These are phyloP conservation scores for Malania oleifera DNA, from an alignment of 164 flowering plant species.

Conservation along the genomic window DNA sequence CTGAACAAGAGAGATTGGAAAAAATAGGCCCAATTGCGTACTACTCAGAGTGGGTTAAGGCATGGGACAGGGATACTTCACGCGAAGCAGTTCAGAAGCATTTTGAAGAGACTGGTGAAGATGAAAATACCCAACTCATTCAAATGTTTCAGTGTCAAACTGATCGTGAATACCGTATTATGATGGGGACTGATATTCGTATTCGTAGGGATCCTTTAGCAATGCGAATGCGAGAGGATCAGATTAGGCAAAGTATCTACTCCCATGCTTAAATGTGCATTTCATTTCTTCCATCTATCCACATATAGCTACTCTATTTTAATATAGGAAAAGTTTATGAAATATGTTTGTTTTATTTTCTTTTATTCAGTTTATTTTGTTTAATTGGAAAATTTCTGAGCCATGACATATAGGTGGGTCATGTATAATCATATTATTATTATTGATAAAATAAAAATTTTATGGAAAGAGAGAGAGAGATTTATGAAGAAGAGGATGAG, in stretches of 20 bases:
- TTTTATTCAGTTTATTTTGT: too few relatives aligned
- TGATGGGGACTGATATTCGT: conserved; percentile 94
- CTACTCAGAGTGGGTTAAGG: conserved; percentile 97
- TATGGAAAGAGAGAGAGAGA: too few relatives aligned
- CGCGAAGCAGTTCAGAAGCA: conserved; percentile 88
- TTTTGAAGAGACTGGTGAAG: conserved; percentile 98
- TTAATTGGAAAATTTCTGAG: too few relatives aligned
- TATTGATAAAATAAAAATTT: too few relatives aligned
- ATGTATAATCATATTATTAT: too few relatives aligned
- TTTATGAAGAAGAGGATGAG: too few relatives aligned
- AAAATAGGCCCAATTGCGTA: conserved; percentile 77
- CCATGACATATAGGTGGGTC: too few relatives aligned
- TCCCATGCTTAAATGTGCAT: conserved; percentile 7
- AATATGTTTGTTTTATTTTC: background rate
- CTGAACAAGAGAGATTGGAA: conserved; percentile 66
- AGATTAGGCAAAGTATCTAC: conserved; percentile 78
- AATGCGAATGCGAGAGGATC: conserved; percentile 94
- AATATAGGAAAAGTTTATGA: background rate
- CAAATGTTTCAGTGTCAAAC: conserved; percentile 85
- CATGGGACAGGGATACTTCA: conserved; percentile 91
- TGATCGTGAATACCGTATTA: conserved; percentile 75
- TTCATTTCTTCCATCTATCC: background rate
- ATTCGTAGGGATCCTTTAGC: conserved; percentile 88
- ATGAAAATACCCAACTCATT: conserved; percentile 78
- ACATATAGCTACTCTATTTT: background rate